Evolutionary conservation across 164 flowering plant species (phyloP).

Genomic region (Malania oleifera): DNA sequence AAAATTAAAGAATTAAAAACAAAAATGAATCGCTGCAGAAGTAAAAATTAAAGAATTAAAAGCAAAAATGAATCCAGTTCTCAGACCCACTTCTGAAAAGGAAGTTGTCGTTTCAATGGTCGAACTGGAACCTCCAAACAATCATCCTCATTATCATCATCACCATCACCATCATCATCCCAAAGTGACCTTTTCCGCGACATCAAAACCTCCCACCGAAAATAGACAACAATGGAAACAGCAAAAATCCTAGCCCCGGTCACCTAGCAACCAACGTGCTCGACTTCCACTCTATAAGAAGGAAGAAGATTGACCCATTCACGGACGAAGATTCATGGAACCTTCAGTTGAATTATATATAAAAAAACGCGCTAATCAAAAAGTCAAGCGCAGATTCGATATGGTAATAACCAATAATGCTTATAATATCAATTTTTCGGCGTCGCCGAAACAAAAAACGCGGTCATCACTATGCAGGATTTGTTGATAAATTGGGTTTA

Average conservation of each 20-base stretch:
- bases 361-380: slow-evolving; percentile 10
- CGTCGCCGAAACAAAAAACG: not conserved
- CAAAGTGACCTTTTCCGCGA: no score
- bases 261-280: not conserved
- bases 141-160: no score
- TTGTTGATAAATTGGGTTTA: not conserved
- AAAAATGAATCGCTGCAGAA: not conserved
- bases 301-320: not conserved
- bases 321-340: slow-evolving; percentile 23
- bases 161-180: no score
- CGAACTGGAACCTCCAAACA: no score
- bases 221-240: no score
- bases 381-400: not conserved
- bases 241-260: not conserved
- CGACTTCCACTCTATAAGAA: not conserved
- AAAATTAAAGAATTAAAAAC: no score
- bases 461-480: no score
- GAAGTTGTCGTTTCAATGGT: no score
- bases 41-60: no score
- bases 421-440: not conserved
- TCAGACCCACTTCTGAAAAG: no score
- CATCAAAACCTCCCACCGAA: no score
- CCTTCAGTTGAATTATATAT: slow-evolving; percentile 17
- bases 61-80: not conserved
- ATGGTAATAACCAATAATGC: no score